Evolutionary conservation across 768 basidiomycete species (phyloP).

Genomic region (Clavulina sp.): DNA sequence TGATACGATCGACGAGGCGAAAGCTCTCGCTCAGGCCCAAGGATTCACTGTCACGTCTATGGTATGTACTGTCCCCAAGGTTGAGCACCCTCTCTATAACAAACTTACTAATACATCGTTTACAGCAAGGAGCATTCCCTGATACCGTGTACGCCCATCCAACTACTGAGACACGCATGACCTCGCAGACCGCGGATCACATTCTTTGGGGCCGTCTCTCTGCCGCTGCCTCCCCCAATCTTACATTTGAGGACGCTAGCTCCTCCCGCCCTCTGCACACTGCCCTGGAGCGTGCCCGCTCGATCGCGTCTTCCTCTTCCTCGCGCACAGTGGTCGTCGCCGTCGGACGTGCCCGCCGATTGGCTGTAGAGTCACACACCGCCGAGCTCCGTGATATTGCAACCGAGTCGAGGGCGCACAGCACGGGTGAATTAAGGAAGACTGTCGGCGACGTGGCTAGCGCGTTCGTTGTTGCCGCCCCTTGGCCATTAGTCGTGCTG

Average conservation of each 20-base stretch:
- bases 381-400: conserved; percentile 33
- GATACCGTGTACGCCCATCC: conserved; percentile 58
- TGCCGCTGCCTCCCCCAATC: conserved; percentile 25
- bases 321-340: conserved; percentile 39
- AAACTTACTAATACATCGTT: conserved; percentile 6
- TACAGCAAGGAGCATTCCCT: conserved; percentile 31
- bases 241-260: conserved; percentile 37
- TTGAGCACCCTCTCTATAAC: neutral
- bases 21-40: conserved; percentile 2
- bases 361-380: conserved; percentile 41
- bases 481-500: conserved; percentile 1
- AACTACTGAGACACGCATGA: conserved; percentile 46
- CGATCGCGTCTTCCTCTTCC: conserved; percentile 11
- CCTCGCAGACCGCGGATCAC: conserved; percentile 71
- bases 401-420: conserved; percentile 14
- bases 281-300: conserved; percentile 28
- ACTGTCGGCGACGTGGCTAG: conserved; percentile 27
- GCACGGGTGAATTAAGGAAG: conserved; percentile 23
- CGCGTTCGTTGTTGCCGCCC: conserved; percentile 18
- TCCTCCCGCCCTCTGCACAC: conserved; percentile 39
- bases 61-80: conserved; percentile 1
- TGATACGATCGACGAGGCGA: neutral
- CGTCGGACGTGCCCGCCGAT: conserved; percentile 54
- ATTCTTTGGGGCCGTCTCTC: conserved; percentile 55
- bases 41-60: conserved; percentile 1